Base-by-base conservation (phyloP, 345 rosid genomes). In the Heritiera fomes region DNA sequence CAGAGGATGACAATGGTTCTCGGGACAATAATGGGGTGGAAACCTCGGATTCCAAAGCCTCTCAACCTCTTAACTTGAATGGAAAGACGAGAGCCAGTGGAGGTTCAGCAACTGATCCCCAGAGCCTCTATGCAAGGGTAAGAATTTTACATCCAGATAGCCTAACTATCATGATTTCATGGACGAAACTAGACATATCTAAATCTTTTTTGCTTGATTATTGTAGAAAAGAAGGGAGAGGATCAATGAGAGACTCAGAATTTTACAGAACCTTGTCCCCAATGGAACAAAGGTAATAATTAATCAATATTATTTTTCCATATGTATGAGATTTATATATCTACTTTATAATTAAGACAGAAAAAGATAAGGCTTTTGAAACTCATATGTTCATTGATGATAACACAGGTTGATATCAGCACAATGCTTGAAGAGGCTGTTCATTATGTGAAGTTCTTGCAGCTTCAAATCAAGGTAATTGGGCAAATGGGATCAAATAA, bases 381-480 rank as follows among this genome's bases (percentile, higher is more conserved):
- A 43, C 23, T 47, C 20, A 56, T 28, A 53, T 55, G n/a, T 47
- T 6, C 3, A n/a, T 60, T 45, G 73, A 66, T 77, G 69, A 9
- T 28, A 38, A 58, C 18, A 18, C 83, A 83, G 86, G 93, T 89
- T 66, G 97, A 93, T 84, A 91, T 95, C 77, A 93, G 98, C 79
- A 95, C 98, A 10, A 93, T 93, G 98, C 91, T 95, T 43, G 98
- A 95, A 88, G 98, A 95, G 75, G 98, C 98, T 3, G 97, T 93
- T 49, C 90, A 89, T 7, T 93, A 93, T 79, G 98, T 93, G 8
- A 93, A 95, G 87, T 93, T 95, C 80, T 71, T 92, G 86, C 97
- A 95, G 89, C 89, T 93, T 49, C 98, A 95, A 72, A 93, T 93
- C 81, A 95, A 91, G 98, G 98, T 93, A 81, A 70, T 13, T 0